Evolutionary conservation across 768 basidiomycete genomes (phyloP).

Genomic region (Fistulinella prunicolor): DNA sequence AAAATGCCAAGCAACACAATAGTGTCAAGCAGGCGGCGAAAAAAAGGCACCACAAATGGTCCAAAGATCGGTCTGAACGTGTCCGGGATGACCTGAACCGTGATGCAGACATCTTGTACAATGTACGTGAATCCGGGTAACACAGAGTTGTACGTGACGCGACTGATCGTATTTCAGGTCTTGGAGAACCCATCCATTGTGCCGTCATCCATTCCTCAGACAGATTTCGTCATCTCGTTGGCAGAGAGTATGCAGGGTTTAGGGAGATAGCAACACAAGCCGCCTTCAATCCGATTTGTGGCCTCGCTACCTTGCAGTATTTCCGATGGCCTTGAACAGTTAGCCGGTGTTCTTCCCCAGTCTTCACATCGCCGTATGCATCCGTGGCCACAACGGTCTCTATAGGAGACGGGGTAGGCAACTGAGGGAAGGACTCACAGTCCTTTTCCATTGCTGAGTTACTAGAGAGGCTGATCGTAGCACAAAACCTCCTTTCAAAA

Average conservation of each 20-base stretch:
- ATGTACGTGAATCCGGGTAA: slow-evolving; percentile 11
- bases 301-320: too few relatives aligned
- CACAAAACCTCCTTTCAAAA: too few relatives aligned
- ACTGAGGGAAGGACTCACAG: too few relatives aligned
- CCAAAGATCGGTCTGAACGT: slow-evolving; percentile 25
- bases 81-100: slow-evolving; percentile 27
- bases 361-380: too few relatives aligned
- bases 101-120: slow-evolving; percentile 25
- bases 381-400: too few relatives aligned
- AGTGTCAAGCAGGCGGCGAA: slow-evolving; percentile 17
- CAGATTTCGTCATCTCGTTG: slow-evolving; percentile 12
- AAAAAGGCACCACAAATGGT: slow-evolving; percentile 19
- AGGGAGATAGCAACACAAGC: slow-evolving; percentile 20
- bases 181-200: slow-evolving; percentile 4
- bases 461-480: too few relatives aligned
- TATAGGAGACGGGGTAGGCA: too few relatives aligned
- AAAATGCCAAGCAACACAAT: slow-evolving; percentile 1
- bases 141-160: neutral
- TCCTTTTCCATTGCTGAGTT: too few relatives aligned
- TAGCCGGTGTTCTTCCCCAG: too few relatives aligned
- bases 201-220: neutral
- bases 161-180: slow-evolving; percentile 3
- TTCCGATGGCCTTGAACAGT: too few relatives aligned
- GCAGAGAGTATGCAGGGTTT: slow-evolving; percentile 20
- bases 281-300: too few relatives aligned